Evolutionary conservation across 768 basidiomycete species (phyloP), one percentile per base, ranked within the genome.

Genomic region (Pleurotus cornucopiae): DNA sequence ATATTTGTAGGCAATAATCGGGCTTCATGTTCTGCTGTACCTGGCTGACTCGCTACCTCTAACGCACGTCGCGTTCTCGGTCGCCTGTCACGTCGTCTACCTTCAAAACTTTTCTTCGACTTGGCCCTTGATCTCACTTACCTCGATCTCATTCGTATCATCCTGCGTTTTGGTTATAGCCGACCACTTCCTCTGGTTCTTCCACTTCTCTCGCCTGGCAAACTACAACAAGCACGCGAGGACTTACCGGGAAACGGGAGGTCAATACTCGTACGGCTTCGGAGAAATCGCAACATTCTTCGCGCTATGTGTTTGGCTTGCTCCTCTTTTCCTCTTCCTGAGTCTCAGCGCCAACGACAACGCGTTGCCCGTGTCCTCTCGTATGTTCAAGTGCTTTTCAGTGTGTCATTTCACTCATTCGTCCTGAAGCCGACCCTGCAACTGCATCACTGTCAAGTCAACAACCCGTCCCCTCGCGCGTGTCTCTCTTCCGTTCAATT

Each of bases 161-260:
- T 98, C 95, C 0, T 97, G 94, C 69, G 60, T 80, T 16, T 74
- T 95, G 54, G 96, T 97, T 60, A 80, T 99, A 56, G 69, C 75
- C 1, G 93, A 98, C 73, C 97, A 98, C 70, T 98, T 98, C 67
- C 69, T 92, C 40, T 98, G 95, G 92, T 99, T 99, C 77, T 93
- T 91, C 73, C 81, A 98, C 72, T 98, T 98, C 69, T 84, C 94
- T 43, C 80, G 74, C 25, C 63, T 87, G 6, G 82, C 86, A 7
- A 84, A 83, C 56, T 81, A 87, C 37, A 81, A 86, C 13, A 75
- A 84, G 56, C 82, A 82, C 34, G 67, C 70, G 34, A 75, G 77
- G 39, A 71, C 73, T 25, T 83, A 84, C 64, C 75, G 81, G 48
- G 73, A 69, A 13, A 61, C 66, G 25, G 63, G 51, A 18, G 26